phyloP scores from a whole-genome alignment of 208 protist species.

The Leishmania lainsoni region DNA sequence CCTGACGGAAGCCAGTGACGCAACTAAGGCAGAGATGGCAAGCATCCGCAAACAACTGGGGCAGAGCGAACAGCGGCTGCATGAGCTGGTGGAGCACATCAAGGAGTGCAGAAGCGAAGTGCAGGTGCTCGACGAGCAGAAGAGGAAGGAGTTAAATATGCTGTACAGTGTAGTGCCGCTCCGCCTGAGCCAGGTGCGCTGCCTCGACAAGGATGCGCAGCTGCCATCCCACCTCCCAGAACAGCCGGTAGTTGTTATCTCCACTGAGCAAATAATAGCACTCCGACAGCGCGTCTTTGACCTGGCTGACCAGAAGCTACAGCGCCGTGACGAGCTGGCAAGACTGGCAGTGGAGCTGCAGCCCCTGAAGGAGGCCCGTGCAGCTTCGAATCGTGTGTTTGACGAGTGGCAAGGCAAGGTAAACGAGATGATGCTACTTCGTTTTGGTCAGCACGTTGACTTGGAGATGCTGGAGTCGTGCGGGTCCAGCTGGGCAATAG shows the following conservation, averaged over 20 bases:
- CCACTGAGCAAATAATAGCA: slow-evolving; percentile 56
- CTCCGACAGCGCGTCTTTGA: slow-evolving; percentile 79
- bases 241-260: slow-evolving; percentile 81
- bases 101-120: slow-evolving; percentile 85
- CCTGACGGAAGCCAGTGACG: slow-evolving; percentile 81
- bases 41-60: slow-evolving; percentile 42
- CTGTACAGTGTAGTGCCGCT: slow-evolving; percentile 92
- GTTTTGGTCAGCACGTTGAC: slow-evolving; percentile 94
- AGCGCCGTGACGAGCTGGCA: slow-evolving; percentile 51
- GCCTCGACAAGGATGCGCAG: slow-evolving; percentile 40
- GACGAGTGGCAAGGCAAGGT: slow-evolving; percentile 87
- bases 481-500: slow-evolving; percentile 84
- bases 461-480: slow-evolving; percentile 92
- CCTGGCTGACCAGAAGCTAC: slow-evolving; percentile 75
- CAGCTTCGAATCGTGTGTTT: slow-evolving; percentile 67
- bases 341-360: slow-evolving; percentile 68
- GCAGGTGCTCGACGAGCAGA: slow-evolving; percentile 90
- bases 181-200: slow-evolving; percentile 84
- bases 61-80: slow-evolving; percentile 54
- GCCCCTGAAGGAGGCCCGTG: slow-evolving; percentile 65
- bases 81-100: slow-evolving; percentile 64
- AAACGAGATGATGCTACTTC: slow-evolving; percentile 94
- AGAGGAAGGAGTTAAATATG: slow-evolving; percentile 95
- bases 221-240: slow-evolving; percentile 56
- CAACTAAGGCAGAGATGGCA: slow-evolving; percentile 53